phyloP scores from a whole-genome alignment of 202 grass and related monocot species.

The Eragrostis tef region DNA sequence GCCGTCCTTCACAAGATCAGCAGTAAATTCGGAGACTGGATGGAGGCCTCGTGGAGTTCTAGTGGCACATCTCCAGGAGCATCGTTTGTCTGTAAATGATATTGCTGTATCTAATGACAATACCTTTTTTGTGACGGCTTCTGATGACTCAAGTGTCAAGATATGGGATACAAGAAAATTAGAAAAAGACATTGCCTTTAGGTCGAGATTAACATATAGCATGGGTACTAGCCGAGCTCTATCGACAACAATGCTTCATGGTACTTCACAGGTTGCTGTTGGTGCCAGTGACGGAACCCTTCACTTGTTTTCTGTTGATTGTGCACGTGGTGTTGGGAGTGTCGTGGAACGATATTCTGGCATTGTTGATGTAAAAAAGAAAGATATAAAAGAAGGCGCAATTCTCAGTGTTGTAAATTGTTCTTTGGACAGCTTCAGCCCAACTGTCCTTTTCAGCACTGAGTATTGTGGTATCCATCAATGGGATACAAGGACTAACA shows the following conservation, averaged over 20 bases:
- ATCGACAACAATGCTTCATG: slow-evolving; percentile 80
- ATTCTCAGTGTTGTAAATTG: slow-evolving; percentile 83
- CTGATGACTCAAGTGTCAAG: slow-evolving; percentile 89
- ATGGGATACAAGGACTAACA: slow-evolving; percentile 77
- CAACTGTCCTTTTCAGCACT: slow-evolving; percentile 90
- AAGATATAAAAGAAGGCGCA: slow-evolving; percentile 78
- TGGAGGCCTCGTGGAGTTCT: slow-evolving; percentile 95
- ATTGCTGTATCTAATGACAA: slow-evolving; percentile 81
- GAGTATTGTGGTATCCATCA: slow-evolving; percentile 80
- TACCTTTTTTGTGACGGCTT: slow-evolving; percentile 83
- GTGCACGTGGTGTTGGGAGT: slow-evolving; percentile 70
- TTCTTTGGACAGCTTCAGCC: slow-evolving; percentile 67
- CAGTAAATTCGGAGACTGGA: slow-evolving; percentile 57
- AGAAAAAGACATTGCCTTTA: slow-evolving; percentile 97
- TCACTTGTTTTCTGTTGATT: slow-evolving; percentile 92
- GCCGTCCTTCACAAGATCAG: slow-evolving; percentile 64
- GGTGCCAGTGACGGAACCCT: slow-evolving; percentile 80
- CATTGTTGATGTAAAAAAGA: slow-evolving; percentile 78
- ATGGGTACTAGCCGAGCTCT: slow-evolving; percentile 77
- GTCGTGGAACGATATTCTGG: slow-evolving; percentile 85
- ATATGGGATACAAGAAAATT: slow-evolving; percentile 98
- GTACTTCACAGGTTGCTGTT: slow-evolving; percentile 71
- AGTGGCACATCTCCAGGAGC: slow-evolving; percentile 95
- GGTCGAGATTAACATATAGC: slow-evolving; percentile 89
- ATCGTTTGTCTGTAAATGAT: slow-evolving; percentile 83